A percentile compares a stretch with the other conserved stretches of the same genome.
These are phyloP conservation scores for Russula abietina DNA, from an alignment of 768 basidiomycete genomes.

Conservation along the genomic window DNA sequence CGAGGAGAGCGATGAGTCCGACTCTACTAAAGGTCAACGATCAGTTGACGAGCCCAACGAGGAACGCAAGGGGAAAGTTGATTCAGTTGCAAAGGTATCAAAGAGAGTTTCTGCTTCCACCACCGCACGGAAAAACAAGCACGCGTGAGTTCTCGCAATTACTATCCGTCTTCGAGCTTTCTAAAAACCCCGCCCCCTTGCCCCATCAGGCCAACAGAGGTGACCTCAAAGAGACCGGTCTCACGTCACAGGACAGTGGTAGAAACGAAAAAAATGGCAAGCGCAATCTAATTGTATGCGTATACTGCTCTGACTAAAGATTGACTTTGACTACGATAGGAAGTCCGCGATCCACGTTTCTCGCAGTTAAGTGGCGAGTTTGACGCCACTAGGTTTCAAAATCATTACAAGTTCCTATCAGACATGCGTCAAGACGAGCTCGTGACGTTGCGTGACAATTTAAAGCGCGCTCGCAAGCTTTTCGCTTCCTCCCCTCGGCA, in stretches of 20 bases:
- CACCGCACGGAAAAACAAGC: conserved; percentile 65
- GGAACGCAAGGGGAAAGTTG: background rate
- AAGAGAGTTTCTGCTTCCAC: conserved; percentile 27
- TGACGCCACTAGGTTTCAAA: conserved; percentile 54
- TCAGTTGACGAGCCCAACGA: background rate
- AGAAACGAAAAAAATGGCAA: conserved; percentile 58
- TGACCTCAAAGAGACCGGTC: conserved; percentile 82
- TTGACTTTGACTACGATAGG: conserved; percentile 41
- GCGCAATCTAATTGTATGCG: conserved; percentile 26
- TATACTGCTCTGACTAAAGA: background rate
- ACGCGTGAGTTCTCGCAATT: conserved; percentile 66
- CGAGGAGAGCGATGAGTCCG: conserved; percentile 6
- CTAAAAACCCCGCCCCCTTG: background rate
- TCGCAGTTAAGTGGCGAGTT: conserved; percentile 64
- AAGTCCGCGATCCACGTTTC: conserved; percentile 84
- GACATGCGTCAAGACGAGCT: conserved; percentile 63
- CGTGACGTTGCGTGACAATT: conserved; percentile 51
- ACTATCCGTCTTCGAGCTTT: background rate
- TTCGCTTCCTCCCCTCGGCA: conserved; percentile 56
- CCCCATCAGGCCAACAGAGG: conserved; percentile 60
- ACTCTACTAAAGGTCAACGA: conserved; percentile 2
- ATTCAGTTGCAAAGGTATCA: conserved; percentile 33
- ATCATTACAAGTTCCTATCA: conserved; percentile 70
- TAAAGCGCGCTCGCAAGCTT: conserved; percentile 63
- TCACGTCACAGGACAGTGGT: conserved; percentile 64